Conservation (phyloP, 805 yeast genomes). For the Cyberlindnera galapagoensis region DNA sequence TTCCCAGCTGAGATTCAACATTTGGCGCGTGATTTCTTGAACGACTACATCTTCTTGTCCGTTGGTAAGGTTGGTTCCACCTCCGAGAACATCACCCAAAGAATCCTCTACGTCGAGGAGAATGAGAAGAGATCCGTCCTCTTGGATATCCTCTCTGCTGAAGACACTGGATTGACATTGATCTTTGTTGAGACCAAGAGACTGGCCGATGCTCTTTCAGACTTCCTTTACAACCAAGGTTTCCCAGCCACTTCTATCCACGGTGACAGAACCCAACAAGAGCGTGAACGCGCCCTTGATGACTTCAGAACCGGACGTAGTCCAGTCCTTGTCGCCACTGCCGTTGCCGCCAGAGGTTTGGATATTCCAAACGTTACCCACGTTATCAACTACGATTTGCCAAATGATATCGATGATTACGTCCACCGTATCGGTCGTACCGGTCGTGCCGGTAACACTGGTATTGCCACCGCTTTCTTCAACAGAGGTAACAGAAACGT, state of each 20-base stretch:
- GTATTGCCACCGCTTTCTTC: conserved; percentile 97
- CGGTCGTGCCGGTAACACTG: conserved; percentile 99
- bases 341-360: conserved; percentile 99
- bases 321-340: conserved; percentile 96
- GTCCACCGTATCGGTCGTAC: conserved; percentile 99
- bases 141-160: conserved; percentile 77
- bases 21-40: conserved; percentile 95
- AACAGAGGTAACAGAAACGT: conserved; percentile 92
- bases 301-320: conserved; percentile 89
- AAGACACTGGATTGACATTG: conserved; percentile 80
- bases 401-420: conserved; percentile 95
- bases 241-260: conserved; percentile 98
- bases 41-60: conserved; percentile 90
- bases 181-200: conserved; percentile 98
- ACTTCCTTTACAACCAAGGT: conserved; percentile 79
- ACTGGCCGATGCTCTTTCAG: conserved; percentile 95
- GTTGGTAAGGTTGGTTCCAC: conserved; percentile 99
- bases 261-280: conserved; percentile 97
- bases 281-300: conserved; percentile 95
- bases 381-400: conserved; percentile 95
- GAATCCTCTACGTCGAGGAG: conserved; percentile 85
- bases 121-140: conserved; percentile 87
- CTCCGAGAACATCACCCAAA: conserved; percentile 96
- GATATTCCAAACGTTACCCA: conserved; percentile 99
- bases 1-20: conserved; percentile 97